Percentiles rank a stretch among this genome's conserved stretches.
These are phyloP conservation scores for Lasiodiplodia hormozganensis DNA, from an alignment of 2,329 filamentous ascomycete genomes.

Conservation along the genomic window DNA sequence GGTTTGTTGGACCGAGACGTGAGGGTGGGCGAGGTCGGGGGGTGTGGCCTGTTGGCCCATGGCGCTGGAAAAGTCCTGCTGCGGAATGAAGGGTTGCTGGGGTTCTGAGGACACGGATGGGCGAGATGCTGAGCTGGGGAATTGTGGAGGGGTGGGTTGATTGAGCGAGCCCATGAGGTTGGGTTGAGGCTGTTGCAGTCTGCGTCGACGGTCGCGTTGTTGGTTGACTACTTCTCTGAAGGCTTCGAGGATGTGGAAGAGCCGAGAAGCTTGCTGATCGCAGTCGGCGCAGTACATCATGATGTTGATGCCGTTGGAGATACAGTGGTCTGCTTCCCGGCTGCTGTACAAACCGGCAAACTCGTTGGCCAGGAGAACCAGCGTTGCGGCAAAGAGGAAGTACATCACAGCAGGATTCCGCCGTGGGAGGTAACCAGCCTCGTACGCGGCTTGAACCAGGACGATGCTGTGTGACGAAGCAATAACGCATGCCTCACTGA, in stretches of 20 bases:
- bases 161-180: slow-evolving; percentile 25
- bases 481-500: slow-evolving; percentile 52
- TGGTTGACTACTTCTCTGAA: slow-evolving; percentile 48
- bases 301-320: slow-evolving; percentile 47
- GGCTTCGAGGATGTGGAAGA: slow-evolving; percentile 46
- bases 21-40: background rate
- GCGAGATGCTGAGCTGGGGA: slow-evolving; percentile 21
- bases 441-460: slow-evolving; percentile 49
- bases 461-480: slow-evolving; percentile 51
- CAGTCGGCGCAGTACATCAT: slow-evolving; percentile 50
- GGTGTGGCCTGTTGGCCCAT: slow-evolving; percentile 13
- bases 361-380: slow-evolving; percentile 50
- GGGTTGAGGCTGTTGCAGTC: slow-evolving; percentile 33
- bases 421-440: slow-evolving; percentile 49
- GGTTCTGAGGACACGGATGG: background rate
- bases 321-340: slow-evolving; percentile 44
- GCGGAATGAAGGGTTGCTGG: background rate
- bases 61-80: slow-evolving; percentile 6
- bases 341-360: slow-evolving; percentile 46
- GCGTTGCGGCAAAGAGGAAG: slow-evolving; percentile 50
- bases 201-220: slow-evolving; percentile 39
- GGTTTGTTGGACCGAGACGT: background rate
- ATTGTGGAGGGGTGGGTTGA: slow-evolving; percentile 28
- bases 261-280: slow-evolving; percentile 48
- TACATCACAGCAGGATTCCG: slow-evolving; percentile 51